Percentiles rank a stretch among this genome's conserved stretches.
phyloP scores from a whole-genome alignment of 345 rosid genomes.

The Passiflora organensis region DNA sequence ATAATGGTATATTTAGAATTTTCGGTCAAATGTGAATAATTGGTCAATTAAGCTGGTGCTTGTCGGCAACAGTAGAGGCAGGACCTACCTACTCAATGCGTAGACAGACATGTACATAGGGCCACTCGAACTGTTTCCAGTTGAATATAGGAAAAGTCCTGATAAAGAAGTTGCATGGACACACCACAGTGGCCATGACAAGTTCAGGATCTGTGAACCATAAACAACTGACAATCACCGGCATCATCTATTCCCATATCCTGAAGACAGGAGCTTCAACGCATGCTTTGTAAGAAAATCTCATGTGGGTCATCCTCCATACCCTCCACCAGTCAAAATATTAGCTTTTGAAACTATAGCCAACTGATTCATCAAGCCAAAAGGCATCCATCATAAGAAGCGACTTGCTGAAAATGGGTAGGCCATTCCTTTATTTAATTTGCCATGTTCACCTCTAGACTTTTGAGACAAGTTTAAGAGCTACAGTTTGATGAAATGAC shows the following conservation, averaged over 20 bases:
- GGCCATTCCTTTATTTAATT: too few relatives aligned
- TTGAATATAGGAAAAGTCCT: not conserved
- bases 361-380: too few relatives aligned
- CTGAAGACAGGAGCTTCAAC: not conserved
- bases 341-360: too few relatives aligned
- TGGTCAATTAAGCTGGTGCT: too few relatives aligned
- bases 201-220: not conserved
- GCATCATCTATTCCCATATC: not conserved
- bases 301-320: not conserved
- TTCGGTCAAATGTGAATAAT: not conserved
- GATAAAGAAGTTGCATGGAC: not conserved
- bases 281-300: not conserved
- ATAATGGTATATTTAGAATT: too few relatives aligned
- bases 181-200: not conserved
- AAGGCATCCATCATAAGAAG: too few relatives aligned
- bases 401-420: too few relatives aligned
- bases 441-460: too few relatives aligned
- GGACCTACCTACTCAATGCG: not conserved
- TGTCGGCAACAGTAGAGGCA: too few relatives aligned
- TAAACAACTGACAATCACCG: not conserved
- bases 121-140: not conserved
- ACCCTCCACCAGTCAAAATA: not conserved
- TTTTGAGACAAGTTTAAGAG: too few relatives aligned
- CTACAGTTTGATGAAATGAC: too few relatives aligned
- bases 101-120: too few relatives aligned